Conservation (phyloP, 208 protist genomes). For the Lotmaria passim region DNA sequence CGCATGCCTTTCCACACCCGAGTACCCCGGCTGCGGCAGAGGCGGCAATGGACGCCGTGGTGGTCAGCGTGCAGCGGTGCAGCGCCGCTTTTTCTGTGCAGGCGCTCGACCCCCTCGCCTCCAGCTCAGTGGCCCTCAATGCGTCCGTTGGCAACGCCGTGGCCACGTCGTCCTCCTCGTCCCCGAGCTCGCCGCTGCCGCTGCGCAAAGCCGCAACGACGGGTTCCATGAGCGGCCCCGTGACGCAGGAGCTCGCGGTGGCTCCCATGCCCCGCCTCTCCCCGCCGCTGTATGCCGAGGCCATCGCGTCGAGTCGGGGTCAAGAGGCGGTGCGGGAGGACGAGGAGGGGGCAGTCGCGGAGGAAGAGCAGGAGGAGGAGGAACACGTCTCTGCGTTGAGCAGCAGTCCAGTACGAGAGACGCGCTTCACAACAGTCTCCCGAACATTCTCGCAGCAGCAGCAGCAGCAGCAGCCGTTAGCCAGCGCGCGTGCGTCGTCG, state of each 20-base stretch:
- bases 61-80: slow-evolving; percentile 32
- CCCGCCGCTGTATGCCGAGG: neutral
- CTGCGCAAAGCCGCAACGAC: neutral
- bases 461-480: neutral
- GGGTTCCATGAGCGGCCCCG: slow-evolving; percentile 3
- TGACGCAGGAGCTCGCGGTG: slow-evolving; percentile 1
- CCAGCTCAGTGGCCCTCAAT: slow-evolving; percentile 1
- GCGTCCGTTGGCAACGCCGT: neutral
- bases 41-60: slow-evolving; percentile 51
- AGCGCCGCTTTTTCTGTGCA: slow-evolving; percentile 28
- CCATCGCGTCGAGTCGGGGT: no score
- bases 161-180: slow-evolving; percentile 13
- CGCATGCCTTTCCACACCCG: slow-evolving; percentile 41
- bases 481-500: slow-evolving; percentile 22
- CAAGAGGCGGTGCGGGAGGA: no score
- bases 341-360: no score
- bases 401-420: slow-evolving; percentile 4
- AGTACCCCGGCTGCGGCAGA: slow-evolving; percentile 33
- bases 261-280: slow-evolving; percentile 13
- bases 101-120: slow-evolving; percentile 29
- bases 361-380: neutral
- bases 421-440: slow-evolving; percentile 1
- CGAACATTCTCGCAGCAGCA: slow-evolving; percentile 4
- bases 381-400: neutral
- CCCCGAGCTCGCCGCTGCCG: slow-evolving; percentile 15